Evolutionary conservation across 1,139 yeast species (phyloP).

Genomic region (Taiozyma sp.): DNA sequence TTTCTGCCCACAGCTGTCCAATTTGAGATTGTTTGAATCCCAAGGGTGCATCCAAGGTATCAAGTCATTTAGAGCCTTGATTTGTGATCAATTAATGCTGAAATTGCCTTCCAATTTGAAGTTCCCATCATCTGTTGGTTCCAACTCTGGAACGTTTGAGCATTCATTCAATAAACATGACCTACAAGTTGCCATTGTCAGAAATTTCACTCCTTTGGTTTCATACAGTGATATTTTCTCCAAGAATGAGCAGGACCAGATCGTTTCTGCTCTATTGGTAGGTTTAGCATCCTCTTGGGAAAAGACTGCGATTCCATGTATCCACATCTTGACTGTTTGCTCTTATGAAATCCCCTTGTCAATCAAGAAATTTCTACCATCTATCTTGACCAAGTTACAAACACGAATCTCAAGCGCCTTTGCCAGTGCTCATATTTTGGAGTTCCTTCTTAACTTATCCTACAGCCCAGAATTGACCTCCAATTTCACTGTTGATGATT

Average conservation of each 20-base stretch:
- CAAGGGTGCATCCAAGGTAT: constrained; percentile 37
- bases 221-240: constrained; percentile 59
- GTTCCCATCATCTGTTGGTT: constrained; percentile 30
- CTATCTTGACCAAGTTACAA: constrained; percentile 63
- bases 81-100: constrained; percentile 58
- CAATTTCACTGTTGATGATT: constrained; percentile 73
- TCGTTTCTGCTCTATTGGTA: constrained; percentile 56
- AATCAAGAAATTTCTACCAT: constrained; percentile 60
- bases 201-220: constrained; percentile 60
- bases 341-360: constrained; percentile 79
- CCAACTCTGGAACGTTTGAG: constrained; percentile 7
- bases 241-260: constrained; percentile 61
- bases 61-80: constrained; percentile 37
- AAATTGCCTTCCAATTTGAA: constrained; percentile 39
- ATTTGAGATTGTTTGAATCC: constrained; percentile 46
- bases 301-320: constrained; percentile 69
- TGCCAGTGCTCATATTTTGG: constrained; percentile 71
- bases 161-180: constrained; percentile 47
- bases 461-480: constrained; percentile 64
- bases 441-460: constrained; percentile 62
- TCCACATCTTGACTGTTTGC: constrained; percentile 70
- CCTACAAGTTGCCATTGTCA: constrained; percentile 59
- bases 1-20: constrained; percentile 67
- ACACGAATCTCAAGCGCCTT: constrained; percentile 65
- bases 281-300: constrained; percentile 75